Evolutionary conservation across 208 protist genomes (phyloP), one percentile per base, ranked within the genome.

Genomic region (Angomonas ambiguus): DNA sequence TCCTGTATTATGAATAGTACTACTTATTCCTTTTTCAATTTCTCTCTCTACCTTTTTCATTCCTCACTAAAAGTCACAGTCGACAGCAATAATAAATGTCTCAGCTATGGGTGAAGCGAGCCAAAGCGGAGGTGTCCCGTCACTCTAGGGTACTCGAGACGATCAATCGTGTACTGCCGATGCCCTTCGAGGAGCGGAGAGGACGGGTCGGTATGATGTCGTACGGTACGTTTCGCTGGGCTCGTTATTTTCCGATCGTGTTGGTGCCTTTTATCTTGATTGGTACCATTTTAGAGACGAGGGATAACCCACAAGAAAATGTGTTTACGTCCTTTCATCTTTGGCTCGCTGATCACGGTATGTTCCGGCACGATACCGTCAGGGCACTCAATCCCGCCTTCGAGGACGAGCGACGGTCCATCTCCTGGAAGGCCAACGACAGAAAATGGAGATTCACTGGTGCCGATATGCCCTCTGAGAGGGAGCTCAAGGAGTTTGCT

Each of bases 391-490:
- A 91, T 60, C 89, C 89, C 3, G 85, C 89, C 18, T 92, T 89
- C 70, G 89, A 95, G 61, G 82, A 92, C 67, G 89, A 95, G 73
- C 81, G 86, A 6, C 77, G 83, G 6, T 77, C 74, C 25, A 86
- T 91, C 41, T 79, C 92, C 62, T 91, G 84, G 82, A 95, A 95
- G 71, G 71, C 82, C 3, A 95, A 95, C 57, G 89, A 95, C 42
- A 67, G 85, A 16, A 95, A 92, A 59, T 95, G 86, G 85, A 76
- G 85, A 33, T 91, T 95, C 60, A 92, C 85, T 1, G 89, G 89
- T 2, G 74, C 77, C 8, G 89, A 95, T 63, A 87, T 87, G 74
- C 84, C 80, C 13, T 92, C 85, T 0, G 84, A 88, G 65, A 79
- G 80, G 6, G 85, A 95, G 60, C 63, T 92, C 30, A 72, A 78